These are phyloP conservation scores for Mariannaea sp. DNA, from an alignment of 2,329 filamentous ascomycete genomes.

Conservation along the genomic window DNA sequence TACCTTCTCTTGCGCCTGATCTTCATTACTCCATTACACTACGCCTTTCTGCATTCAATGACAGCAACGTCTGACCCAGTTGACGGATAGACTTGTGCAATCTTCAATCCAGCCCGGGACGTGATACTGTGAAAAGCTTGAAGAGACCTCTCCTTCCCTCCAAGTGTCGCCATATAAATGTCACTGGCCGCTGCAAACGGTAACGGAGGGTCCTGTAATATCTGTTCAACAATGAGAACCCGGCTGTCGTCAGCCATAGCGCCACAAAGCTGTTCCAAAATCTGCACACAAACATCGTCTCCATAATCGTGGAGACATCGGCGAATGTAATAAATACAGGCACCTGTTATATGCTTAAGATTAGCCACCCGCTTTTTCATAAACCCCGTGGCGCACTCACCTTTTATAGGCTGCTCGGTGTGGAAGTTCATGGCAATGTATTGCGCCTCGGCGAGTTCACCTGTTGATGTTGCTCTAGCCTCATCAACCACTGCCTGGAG, in stretches of 20 bases:
- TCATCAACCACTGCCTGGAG: background rate
- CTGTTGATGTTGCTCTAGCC: background rate
- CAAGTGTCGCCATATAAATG: conserved; percentile 9
- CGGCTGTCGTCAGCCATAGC: conserved; percentile 9
- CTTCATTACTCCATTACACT: background rate
- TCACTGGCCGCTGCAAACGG: conserved; percentile 3
- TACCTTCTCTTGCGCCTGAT: background rate
- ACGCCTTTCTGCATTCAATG: conserved; percentile 5
- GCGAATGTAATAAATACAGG: conserved; percentile 2
- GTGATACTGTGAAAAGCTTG: background rate
- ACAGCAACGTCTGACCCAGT: conserved; percentile 3
- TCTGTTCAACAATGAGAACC: conserved; percentile 6
- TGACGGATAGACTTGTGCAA: background rate
- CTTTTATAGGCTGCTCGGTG: conserved; percentile 5
- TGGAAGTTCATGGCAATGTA: conserved; percentile 13
- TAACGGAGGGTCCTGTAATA: conserved; percentile 2
- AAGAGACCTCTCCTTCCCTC: conserved; percentile 10
- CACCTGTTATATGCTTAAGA: background rate
- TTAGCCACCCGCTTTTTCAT: background rate
- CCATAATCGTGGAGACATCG: conserved; percentile 14
- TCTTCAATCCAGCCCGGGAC: background rate
- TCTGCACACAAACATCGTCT: background rate
- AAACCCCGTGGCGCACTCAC: background rate
- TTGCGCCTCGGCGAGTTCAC: background rate
- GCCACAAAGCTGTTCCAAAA: background rate